Conservation (phyloP, 441 rosid genomes). For the Dalechampia spathulata region DNA sequence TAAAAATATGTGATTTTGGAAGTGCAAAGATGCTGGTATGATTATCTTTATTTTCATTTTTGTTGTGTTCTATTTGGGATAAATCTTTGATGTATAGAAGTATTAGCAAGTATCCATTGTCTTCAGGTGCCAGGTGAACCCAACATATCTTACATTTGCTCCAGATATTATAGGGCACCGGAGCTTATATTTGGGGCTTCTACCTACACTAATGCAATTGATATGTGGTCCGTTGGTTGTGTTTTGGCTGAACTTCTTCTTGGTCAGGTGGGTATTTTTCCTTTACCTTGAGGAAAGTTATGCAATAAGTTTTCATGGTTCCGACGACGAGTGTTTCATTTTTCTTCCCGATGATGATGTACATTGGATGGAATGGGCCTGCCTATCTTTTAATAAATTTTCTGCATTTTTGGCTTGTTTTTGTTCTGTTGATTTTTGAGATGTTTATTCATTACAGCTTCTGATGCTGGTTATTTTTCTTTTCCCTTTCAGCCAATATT, state of each 20-base stretch:
- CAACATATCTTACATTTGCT: slow-evolving; percentile 81
- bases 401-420: neutral
- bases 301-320: neutral
- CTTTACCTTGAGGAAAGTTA: neutral
- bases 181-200: slow-evolving; percentile 94
- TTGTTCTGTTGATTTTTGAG: neutral
- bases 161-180: slow-evolving; percentile 81
- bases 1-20: slow-evolving; percentile 88
- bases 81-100: slow-evolving; percentile 2
- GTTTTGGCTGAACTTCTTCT: slow-evolving; percentile 82
- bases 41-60: neutral
- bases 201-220: slow-evolving; percentile 73
- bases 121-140: slow-evolving; percentile 79
- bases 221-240: slow-evolving; percentile 86
- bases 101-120: slow-evolving; percentile 14
- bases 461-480: slow-evolving; percentile 2
- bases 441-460: neutral
- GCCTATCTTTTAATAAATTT: neutral
- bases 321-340: too few species aligned
- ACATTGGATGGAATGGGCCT: neutral
- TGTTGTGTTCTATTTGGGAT: neutral
- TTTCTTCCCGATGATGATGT: neutral
- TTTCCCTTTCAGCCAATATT: slow-evolving; percentile 64
- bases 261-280: slow-evolving; percentile 51
- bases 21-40: slow-evolving; percentile 94